Base-by-base conservation (phyloP, 2,329 filamentous ascomycete genomes). In the Botrytis fragariae region DNA sequence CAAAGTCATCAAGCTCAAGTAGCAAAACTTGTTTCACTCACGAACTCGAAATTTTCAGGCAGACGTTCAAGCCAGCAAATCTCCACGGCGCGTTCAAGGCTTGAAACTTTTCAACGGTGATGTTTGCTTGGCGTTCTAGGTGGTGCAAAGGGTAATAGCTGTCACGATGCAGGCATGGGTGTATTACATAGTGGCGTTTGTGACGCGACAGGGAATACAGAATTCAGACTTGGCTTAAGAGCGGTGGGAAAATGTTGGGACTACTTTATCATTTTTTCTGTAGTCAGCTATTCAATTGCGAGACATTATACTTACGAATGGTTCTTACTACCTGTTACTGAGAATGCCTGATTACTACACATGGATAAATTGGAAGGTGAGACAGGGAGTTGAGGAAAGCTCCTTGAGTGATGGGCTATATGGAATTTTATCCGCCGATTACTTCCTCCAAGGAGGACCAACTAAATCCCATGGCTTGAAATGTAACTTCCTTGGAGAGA, bases 61-160 rank as follows among this genome's bases (percentile, higher is more conserved):
- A 73, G 35, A 71, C 54, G 37, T 73, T 73, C 37, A 73, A 72
- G 25, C 72, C 72, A 63, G 61, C 60, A 18, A 70, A 71, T 62
- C 70, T 73, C 48, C 72, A 73, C 42, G 72, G 72, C n/a, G 71
- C 71, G 22, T 72, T 72, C 63, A 72, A 72, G 32, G 45, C 45
- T 22, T 72, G 54, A 69, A 37, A 44, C 12, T 9, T 39, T 48
- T 44, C 42, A 44, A 51, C 22, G 29, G 64, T 51, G 45, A 60
- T 61, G 8, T 48, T 57, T 57, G 42, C 39, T 51, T 54, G 42
- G 69, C 39, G 68, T 70, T 70, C 9, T n/a, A 32, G 67, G 54
- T 9, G 32, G 48, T 39, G 39, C 25, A 69, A 70, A 70, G 39
- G 54, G 42, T 35, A 22, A 45, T 45, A 70, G 29, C 39, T 69